Base-by-base conservation (phyloP, 2,329 filamentous ascomycete genomes). In the Graphilbum ipis-grandicollis region DNA sequence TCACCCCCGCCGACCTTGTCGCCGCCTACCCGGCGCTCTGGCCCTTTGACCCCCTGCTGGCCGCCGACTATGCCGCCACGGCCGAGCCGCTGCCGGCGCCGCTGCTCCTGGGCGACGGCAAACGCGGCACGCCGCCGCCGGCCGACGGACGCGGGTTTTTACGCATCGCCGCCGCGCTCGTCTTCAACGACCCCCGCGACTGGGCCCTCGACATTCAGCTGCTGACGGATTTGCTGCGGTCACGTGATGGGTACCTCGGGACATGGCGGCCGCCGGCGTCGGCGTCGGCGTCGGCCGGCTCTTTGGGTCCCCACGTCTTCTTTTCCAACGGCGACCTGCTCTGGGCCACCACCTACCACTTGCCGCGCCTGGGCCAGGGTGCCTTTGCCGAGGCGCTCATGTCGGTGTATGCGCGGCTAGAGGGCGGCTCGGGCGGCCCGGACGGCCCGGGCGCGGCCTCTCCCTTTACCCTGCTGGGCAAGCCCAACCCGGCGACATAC, bases 161-260 rank as follows among this genome's bases (percentile, higher is more conserved):
- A n/a, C 41, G 41, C 31, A 79, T 98, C 46, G 84, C 93, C 50
- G 85, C 86, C 21, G 73, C 96, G 21, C 79, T 96, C 49, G 79
- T 94, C 7, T 94, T 88, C 66, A 93, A 93, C 54, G 90, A 96
- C 56, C 86, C 90, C 4, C 73, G 90, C 39, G 90, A 98, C 60
- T 98, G 90, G 90, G 85, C 81, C 1, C 67, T 94, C 9, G 88
- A 96, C 54, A 74, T 75, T 3, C 81, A 93, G 52, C 62, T 96
- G 47, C 79, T 96, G 39, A 51, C 79, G 37, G 90, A 98, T 55
- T 60, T 93, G 10, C 62, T 96, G 7, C 65, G 93, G 30, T 93
- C 86, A 1, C 64, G 71, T 15, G 49, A 66, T n/a, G 90, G 90
- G 15, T 71, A 82, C 39, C 53, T 93, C 4, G 90, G 88, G 19